Evolutionary conservation across 179 eudicot genomes (phyloP), one percentile per base, ranked within the genome.

Genomic region (Beta macrorhiza): DNA sequence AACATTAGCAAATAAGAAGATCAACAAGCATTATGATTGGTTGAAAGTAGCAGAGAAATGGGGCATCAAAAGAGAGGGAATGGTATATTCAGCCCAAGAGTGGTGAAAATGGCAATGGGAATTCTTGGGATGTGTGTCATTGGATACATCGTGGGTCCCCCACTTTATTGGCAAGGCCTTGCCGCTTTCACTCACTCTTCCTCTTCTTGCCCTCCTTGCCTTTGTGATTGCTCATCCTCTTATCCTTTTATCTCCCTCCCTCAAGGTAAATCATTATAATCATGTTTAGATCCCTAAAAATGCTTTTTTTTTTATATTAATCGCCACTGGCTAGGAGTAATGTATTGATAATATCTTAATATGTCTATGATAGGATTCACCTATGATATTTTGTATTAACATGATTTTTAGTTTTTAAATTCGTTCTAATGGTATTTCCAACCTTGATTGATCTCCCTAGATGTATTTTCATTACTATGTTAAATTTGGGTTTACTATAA

Each of bases 91-190:
- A 80, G 85, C 63, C 84, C 81, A 78, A 80, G 64, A 70, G 84
- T 83, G 20, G 83, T 82, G 69, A 86, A 88, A 84, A 86, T 88
- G 88, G 88, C 87, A 59, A 86, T 85, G 76, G 88, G 84, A 32
- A 49, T 88, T 14, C 49, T 88, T 67, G 90, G 90, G 9, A 84
- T 86, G 86, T 88, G 86, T 61, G 87, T 88, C 2, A 74, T 88
- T 25, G 87, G 90, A 15, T 88, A 88, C 84, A 88, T 88, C 73
- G 87, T 80, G 20, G 89, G 87, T 59, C 88, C 90, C n/a, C 90
- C 90, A 7, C 80, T 88, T 37, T 88, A 84, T 52, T 88, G 90
- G 90, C 87, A 88, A 67, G 84, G 80, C 57, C 4, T 88, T 16
- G 77, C 83, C 0, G 69, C 81, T 22, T 69, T 80, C 22, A 69